Base-by-base conservation (phyloP, 306 rosid species). In the Abrus precatorius region DNA sequence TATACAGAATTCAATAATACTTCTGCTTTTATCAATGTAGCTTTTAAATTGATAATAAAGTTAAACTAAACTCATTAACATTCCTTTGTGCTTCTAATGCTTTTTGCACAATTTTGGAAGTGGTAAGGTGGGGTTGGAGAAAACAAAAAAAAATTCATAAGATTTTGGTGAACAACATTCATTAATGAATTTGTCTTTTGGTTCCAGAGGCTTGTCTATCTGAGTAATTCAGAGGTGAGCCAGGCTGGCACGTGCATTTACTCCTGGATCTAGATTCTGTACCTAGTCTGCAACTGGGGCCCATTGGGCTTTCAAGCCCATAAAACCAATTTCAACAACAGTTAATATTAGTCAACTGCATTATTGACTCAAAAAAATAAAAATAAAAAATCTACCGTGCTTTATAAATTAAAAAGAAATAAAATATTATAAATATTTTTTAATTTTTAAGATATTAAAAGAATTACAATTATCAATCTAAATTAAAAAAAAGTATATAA, bases 131-230 rank as follows among this genome's bases (percentile, higher is more conserved):
- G 33, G 30, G 75, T 12, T 32, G 61, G 33, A 13, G 20, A 20
- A 20, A 20, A 20, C 20, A 20, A 20, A 0, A n/a, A 27, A 52
- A 4, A 50, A 52, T 49, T 50, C 3, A 33, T 8, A 48, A 10
- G 27, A 33, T 20, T 29, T n/a, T 44, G 9, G 5, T 59, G 62
- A 30, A 12, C 53, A 60, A 61, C 6, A 60, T 60, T 57, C 57
- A 61, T 76, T 48, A 34, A 76, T 49, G 67, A 67, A 43, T 53
- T 77, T 53, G 81, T 53, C 81, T 28, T 76, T 52, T 29, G 64
- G 55, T 28, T 49, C 41, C 53, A 49, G 54, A 76, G 72, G 52
- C 12, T 62, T 76, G 81, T 78, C 57, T 27, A 50, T 34, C 38
- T 10, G 73, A 32, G 38, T 50, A 66, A 40, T 40, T 45, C 47